Evolutionary conservation across 805 yeast genomes (phyloP).

Genomic region (Tetrapisispora fleetii): DNA sequence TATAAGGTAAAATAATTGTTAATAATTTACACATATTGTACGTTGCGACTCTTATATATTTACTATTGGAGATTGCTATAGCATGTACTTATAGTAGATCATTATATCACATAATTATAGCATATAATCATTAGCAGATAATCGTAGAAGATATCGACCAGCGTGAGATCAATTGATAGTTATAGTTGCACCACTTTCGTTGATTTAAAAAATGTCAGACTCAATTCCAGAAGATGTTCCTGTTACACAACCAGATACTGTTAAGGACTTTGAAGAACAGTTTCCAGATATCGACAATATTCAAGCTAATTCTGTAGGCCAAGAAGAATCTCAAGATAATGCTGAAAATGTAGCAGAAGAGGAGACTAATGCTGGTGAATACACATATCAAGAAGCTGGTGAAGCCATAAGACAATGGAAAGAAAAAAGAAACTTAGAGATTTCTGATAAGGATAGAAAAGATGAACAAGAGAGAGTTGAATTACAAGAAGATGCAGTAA

Average conservation of each 20-base stretch:
- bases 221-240: background rate
- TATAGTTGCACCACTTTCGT: background rate
- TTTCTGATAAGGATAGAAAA: slow-evolving; percentile 67
- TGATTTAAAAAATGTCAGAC: background rate
- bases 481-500: slow-evolving; percentile 65
- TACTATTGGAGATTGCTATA: too few relatives aligned
- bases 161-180: background rate
- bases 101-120: too few relatives aligned
- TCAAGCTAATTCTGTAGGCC: background rate
- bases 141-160: too few relatives aligned
- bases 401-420: slow-evolving; percentile 66
- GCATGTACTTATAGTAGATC: too few relatives aligned
- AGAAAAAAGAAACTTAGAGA: slow-evolving; percentile 68
- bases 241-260: background rate
- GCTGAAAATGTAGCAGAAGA: slow-evolving; percentile 13
- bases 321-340: background rate
- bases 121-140: too few relatives aligned
- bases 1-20: too few relatives aligned
- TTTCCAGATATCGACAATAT: slow-evolving; percentile 40
- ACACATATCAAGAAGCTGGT: slow-evolving; percentile 20
- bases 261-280: slow-evolving; percentile 50
- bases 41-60: too few relatives aligned
- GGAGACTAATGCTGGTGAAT: slow-evolving; percentile 40
- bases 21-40: too few relatives aligned
- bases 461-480: slow-evolving; percentile 54